Evolutionary conservation across 768 basidiomycete species (phyloP).

Genomic region (Lentinula raphanica): DNA sequence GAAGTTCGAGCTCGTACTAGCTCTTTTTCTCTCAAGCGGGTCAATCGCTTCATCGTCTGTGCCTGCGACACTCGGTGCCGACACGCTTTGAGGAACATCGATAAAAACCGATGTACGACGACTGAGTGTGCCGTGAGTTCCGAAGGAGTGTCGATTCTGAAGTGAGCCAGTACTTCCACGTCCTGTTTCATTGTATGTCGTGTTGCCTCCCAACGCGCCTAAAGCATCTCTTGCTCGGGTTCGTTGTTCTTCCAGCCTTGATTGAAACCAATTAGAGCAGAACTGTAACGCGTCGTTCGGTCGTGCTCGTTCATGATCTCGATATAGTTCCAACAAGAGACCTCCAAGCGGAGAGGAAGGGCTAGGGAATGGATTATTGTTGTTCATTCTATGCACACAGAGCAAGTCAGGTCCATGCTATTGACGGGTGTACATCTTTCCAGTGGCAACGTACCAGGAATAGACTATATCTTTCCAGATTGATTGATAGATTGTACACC

Average conservation of each 20-base stretch:
- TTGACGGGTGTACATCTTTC: not conserved
- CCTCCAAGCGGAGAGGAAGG: conserved; percentile 72
- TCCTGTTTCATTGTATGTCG: conserved; percentile 44
- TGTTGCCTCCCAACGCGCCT: conserved; percentile 17
- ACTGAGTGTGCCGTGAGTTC: conserved; percentile 38
- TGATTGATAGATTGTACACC: not conserved
- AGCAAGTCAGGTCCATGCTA: not conserved
- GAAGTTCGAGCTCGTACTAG: not conserved
- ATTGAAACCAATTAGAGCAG: conserved; percentile 93
- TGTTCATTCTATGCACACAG: not conserved
- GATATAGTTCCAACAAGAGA: conserved; percentile 79
- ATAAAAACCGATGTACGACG: conserved; percentile 51
- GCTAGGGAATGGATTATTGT: not conserved
- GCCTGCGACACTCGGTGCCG: conserved; percentile 58
- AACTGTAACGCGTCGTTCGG: conserved; percentile 91
- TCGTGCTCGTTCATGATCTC: conserved; percentile 80
- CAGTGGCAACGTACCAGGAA: not conserved
- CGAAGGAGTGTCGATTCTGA: conserved; percentile 32
- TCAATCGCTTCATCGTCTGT: not conserved
- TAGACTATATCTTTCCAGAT: not conserved
- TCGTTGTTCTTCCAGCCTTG: conserved; percentile 80
- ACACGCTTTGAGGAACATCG: conserved; percentile 60
- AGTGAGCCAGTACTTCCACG: conserved; percentile 54
- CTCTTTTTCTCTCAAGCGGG: not conserved
- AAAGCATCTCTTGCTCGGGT: conserved; percentile 61